These are phyloP conservation scores for Agrocybe chaxingu DNA, from an alignment of 768 basidiomycete species.

Conservation along the genomic window DNA sequence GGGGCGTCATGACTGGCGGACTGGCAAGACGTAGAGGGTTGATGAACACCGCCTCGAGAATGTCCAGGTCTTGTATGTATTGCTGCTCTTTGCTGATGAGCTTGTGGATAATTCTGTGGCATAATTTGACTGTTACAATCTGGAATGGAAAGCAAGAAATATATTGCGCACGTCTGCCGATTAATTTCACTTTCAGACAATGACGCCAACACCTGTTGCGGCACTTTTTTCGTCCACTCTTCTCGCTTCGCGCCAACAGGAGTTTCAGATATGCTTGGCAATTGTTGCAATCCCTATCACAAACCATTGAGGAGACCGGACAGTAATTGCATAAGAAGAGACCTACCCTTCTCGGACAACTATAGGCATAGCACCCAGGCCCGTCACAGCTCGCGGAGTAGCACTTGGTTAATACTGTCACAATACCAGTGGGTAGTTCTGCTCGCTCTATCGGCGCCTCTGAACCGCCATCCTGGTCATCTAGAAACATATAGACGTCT, in stretches of 20 bases:
- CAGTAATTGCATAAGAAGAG: background rate
- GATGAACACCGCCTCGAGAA: constrained; percentile 68
- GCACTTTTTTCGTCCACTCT: constrained; percentile 46
- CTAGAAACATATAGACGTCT: constrained; percentile 93
- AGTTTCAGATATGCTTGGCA: constrained; percentile 22
- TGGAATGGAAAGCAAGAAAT: constrained; percentile 5
- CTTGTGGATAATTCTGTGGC: constrained; percentile 72
- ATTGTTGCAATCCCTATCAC: constrained; percentile 22
- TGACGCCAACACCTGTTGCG: constrained; percentile 33
- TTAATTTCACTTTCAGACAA: constrained; percentile 77
- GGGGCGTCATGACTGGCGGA: constrained; percentile 43
- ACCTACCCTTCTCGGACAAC: constrained; percentile 69
- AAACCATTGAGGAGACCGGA: background rate
- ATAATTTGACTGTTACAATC: background rate
- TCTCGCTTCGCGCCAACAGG: constrained; percentile 45
- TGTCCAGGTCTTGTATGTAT: constrained; percentile 84
- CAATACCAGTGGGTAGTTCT: constrained; percentile 81
- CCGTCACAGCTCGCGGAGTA: constrained; percentile 86
- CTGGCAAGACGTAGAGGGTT: constrained; percentile 44
- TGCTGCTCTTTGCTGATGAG: constrained; percentile 88
- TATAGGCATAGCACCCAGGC: constrained; percentile 75
- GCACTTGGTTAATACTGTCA: constrained; percentile 85
- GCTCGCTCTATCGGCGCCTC: constrained; percentile 57
- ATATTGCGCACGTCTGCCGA: constrained; percentile 63
- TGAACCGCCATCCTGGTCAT: constrained; percentile 68